phyloP scores from a whole-genome alignment of 768 basidiomycete genomes.

The Lactarius hengduanensis region DNA sequence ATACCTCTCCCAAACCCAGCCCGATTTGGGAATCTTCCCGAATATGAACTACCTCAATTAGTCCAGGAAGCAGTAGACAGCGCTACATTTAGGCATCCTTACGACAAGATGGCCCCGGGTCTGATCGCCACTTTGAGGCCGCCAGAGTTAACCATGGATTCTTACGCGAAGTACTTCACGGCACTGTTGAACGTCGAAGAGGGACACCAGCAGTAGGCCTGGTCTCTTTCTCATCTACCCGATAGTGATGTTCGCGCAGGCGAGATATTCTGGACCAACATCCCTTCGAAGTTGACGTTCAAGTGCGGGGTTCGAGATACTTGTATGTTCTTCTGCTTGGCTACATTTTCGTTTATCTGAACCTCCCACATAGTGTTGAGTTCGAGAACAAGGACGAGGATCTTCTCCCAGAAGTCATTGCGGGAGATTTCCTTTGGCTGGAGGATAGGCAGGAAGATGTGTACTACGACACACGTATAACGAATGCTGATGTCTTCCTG shows the following conservation, averaged over 20 bases:
- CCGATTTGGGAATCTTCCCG: constrained; percentile 1
- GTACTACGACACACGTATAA: constrained; percentile 23
- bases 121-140: constrained; percentile 1
- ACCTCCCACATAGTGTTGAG: constrained; percentile 2
- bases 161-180: constrained; percentile 10
- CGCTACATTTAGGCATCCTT: background rate
- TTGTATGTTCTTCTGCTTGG: background rate
- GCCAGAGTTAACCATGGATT: background rate
- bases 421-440: constrained; percentile 17
- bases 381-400: constrained; percentile 22
- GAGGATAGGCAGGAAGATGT: constrained; percentile 21
- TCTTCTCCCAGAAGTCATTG: constrained; percentile 15
- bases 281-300: constrained; percentile 2
- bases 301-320: background rate
- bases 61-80: constrained; percentile 1
- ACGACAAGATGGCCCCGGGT: background rate
- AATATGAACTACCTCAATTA: constrained; percentile 5
- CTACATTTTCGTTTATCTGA: background rate
- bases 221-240: constrained; percentile 3
- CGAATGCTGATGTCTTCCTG: background rate
- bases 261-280: constrained; percentile 7
- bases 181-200: constrained; percentile 27
- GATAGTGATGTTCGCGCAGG: constrained; percentile 36
- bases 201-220: constrained; percentile 50
- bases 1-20: background rate